Evolutionary conservation across 768 basidiomycete genomes (phyloP).

Genomic region (Podaxis sp.): DNA sequence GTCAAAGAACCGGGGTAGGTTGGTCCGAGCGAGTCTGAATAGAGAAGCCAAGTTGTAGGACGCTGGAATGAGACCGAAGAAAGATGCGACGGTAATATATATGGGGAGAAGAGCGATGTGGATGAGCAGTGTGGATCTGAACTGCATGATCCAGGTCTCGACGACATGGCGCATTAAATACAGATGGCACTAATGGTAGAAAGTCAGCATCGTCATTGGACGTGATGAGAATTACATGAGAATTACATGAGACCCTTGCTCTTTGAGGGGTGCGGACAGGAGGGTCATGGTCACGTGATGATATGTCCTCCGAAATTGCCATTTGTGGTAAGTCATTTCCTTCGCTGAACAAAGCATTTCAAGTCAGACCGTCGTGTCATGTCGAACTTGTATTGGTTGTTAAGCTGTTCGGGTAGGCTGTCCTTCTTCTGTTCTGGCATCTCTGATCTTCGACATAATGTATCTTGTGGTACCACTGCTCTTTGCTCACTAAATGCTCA

Average conservation of each 20-base stretch:
- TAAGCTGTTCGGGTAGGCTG: not conserved
- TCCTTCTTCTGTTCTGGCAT: not conserved
- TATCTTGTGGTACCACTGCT: not conserved
- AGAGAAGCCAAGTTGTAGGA: slow-evolving; percentile 38
- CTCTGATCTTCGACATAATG: not conserved
- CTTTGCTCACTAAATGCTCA: not conserved
- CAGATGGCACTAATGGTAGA: not conserved
- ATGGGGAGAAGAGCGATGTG: slow-evolving; percentile 38
- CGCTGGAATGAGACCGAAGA: slow-evolving; percentile 32
- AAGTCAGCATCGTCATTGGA: not conserved
- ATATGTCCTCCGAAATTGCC: not conserved
- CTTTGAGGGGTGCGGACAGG: not conserved
- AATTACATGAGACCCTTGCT: slow-evolving; percentile 4
- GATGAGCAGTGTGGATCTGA: slow-evolving; percentile 32
- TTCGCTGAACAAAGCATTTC: not conserved
- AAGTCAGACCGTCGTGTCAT: not conserved
- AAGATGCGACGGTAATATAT: slow-evolving; percentile 41
- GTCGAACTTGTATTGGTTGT: not conserved
- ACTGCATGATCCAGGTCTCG: slow-evolving; percentile 33
- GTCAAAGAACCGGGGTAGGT: slow-evolving; percentile 28
- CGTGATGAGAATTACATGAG: slow-evolving; percentile 11
- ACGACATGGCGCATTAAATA: not conserved
- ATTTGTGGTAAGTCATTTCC: not conserved
- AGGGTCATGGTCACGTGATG: not conserved
- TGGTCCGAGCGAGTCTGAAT: slow-evolving; percentile 35